phyloP scores from a whole-genome alignment of 2,329 filamentous ascomycete genomes.

The Boeremia exigua region DNA sequence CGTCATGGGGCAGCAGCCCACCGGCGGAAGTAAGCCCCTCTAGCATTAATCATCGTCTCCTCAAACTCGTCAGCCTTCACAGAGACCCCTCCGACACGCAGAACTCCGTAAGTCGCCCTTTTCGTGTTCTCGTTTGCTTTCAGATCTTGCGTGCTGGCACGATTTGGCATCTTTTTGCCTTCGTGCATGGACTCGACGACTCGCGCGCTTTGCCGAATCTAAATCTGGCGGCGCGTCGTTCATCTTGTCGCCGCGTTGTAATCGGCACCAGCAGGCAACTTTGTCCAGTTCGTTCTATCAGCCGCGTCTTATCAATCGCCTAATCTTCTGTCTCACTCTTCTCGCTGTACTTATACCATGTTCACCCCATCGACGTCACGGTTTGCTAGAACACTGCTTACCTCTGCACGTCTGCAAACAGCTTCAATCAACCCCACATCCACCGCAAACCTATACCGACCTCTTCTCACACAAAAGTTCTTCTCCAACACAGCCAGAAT shows the following conservation, averaged over 20 bases:
- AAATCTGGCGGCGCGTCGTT: slow-evolving; percentile 15
- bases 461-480: slow-evolving; percentile 43
- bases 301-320: slow-evolving; percentile 45
- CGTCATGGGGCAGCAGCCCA: slow-evolving; percentile 30
- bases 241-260: slow-evolving; percentile 31
- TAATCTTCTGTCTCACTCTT: slow-evolving; percentile 25
- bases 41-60: slow-evolving; percentile 13
- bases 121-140: slow-evolving; percentile 8
- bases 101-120: slow-evolving; percentile 34
- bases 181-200: slow-evolving; percentile 31
- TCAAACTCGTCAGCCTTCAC: slow-evolving; percentile 18
- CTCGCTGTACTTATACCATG: slow-evolving; percentile 47
- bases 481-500: slow-evolving; percentile 53
- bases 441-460: slow-evolving; percentile 41
- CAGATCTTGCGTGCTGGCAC: slow-evolving; percentile 4
- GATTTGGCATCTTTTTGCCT: slow-evolving; percentile 18
- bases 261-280: slow-evolving; percentile 30
- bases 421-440: slow-evolving; percentile 37
- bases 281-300: slow-evolving; percentile 44
- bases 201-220: slow-evolving; percentile 36
- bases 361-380: slow-evolving; percentile 46
- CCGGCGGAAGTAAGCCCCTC: slow-evolving; percentile 14
- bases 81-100: slow-evolving; percentile 20
- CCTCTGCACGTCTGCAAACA: slow-evolving; percentile 47
- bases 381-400: slow-evolving; percentile 52